Evolutionary conservation across 2,329 filamentous ascomycete species (phyloP).

Genomic region (Colletotrichum sp.): DNA sequence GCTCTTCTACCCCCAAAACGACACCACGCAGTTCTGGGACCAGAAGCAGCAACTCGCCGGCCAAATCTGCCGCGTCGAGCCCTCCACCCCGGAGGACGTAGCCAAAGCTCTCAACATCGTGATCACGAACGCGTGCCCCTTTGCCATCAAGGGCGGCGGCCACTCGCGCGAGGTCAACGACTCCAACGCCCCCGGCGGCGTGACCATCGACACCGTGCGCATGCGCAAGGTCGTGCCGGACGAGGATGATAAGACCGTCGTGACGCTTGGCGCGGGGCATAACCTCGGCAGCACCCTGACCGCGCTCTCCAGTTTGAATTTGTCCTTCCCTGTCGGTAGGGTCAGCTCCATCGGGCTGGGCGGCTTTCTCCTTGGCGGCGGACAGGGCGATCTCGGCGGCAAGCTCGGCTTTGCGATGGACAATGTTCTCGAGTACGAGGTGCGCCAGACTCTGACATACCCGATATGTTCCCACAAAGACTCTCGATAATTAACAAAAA

Average conservation of each 20-base stretch:
- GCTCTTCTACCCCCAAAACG: neutral
- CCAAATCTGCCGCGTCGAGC: neutral
- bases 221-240: neutral
- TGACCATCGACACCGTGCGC: neutral
- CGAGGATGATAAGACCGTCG: neutral
- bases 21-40: neutral
- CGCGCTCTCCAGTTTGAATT: neutral
- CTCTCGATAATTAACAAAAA: no score
- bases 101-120: accelerated
- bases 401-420: neutral
- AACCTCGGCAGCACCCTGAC: neutral
- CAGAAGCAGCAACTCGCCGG: neutral
- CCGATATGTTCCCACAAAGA: no score
- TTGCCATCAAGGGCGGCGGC: neutral
- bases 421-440: neutral
- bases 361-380: neutral
- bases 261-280: neutral
- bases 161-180: neutral
- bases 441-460: no score
- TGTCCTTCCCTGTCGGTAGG: neutral
- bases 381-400: neutral
- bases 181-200: neutral
- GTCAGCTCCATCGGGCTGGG: neutral
- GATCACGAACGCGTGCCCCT: neutral
- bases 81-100: neutral